Evolutionary conservation across 2,329 filamentous ascomycete species (phyloP), one percentile per base, ranked within the genome.

Genomic region (Uncinocarpus reesii): DNA sequence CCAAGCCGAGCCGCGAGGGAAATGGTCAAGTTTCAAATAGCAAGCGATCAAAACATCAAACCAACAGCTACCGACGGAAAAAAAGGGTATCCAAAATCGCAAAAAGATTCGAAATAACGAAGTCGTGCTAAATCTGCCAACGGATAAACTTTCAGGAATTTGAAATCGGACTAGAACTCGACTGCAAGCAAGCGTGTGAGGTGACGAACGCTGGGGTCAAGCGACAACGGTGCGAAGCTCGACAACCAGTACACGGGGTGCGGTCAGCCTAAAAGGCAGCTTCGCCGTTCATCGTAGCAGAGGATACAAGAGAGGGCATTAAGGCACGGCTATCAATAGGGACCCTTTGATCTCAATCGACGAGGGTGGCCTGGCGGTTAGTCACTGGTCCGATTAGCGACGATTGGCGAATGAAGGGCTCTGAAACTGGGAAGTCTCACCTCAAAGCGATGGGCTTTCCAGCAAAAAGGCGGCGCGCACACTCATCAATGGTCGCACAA

Each of bases 151-250:
- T 40, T 36, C n/a, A 29, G 15, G 8, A 11, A 37, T 45, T 45
- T 29, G 32, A 45, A 45, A 45, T 37, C 42, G 24, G 42, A 45
- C 42, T 45, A 45, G 42, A 37, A 37, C 42, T 45, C 42, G 42
- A 37, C 21, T 45, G 42, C 20, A 28, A 37, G 15, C 32, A 36
- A 37, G 32, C 21, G 42, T 36, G 18, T 37, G 42, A 45, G 24
- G 13, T 37, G 42, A 45, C 42, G 42, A 45, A 45, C 31, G 31
- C 42, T 45, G 32, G 32, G 32, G 15, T 16, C n/a, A 3, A 28
- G 13, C 1, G 20, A 23, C 13, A 45, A 37, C 7, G 36, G 41
- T n/a, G 4, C 8, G 6, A 28, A 31, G n/a, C 6, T 37, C n/a
- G 42, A 37, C 24, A 15, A 32, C 13, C 24, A 20, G 3, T 10